Conservation (phyloP, 495 filamentous ascomycete species). For the Paragyromitra xinjiangensis region DNA sequence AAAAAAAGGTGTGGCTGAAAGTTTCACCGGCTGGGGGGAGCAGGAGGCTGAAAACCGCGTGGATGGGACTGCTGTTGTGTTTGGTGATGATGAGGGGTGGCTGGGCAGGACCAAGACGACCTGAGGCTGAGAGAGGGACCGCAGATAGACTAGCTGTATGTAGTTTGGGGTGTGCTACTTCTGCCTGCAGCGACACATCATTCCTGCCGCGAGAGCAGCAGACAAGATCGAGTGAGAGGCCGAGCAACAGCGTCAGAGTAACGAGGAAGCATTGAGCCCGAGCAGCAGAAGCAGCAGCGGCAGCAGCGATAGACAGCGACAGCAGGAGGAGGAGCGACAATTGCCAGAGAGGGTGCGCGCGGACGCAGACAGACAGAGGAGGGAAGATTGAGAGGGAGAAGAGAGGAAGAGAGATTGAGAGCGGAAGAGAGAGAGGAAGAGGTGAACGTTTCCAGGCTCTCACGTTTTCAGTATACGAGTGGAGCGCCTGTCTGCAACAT, state of each 20-base stretch:
- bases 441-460: constrained; percentile 31
- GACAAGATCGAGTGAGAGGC: constrained; percentile 51
- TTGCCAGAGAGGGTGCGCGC: constrained; percentile 14
- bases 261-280: constrained; percentile 47
- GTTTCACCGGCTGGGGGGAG: constrained; percentile 19
- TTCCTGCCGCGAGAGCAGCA: constrained; percentile 45
- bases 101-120: constrained; percentile 28
- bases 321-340: neutral
- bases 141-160: constrained; percentile 42
- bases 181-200: constrained; percentile 50
- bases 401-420: constrained; percentile 9
- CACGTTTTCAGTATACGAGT: constrained; percentile 15
- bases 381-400: constrained; percentile 24
- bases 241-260: constrained; percentile 50
- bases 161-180: constrained; percentile 38
- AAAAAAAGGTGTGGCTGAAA: constrained; percentile 43
- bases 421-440: neutral
- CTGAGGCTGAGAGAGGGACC: constrained; percentile 53
- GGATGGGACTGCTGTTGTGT: constrained; percentile 43
- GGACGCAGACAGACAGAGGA: constrained; percentile 6
- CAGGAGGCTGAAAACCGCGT: constrained; percentile 54
- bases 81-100: constrained; percentile 45
- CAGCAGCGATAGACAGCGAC: neutral
- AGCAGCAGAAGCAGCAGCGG: constrained; percentile 37
- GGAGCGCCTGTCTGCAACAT: too few species aligned